Percentiles rank a stretch among this genome's conserved stretches.
Conservation (phyloP, 176 grass and related monocot genomes). For the sorghum (Sorghum bicolor) region Sorghum_bicolor_NCBIv3 NC_012870.2:64328001-64328500, state of each 20-base stretch:
- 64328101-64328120: too few relatives aligned
- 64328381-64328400: not conserved
- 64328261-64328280: not conserved
- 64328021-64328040: too few relatives aligned
- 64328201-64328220: not conserved
- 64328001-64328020: too few relatives aligned
- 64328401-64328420: not conserved
- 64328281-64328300: not conserved
- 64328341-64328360: not conserved
- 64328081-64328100: too few relatives aligned
- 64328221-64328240: not conserved
- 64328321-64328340: not conserved
- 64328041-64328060: too few relatives aligned
- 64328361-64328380: not conserved
- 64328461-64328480: too few relatives aligned
- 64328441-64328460: too few relatives aligned
- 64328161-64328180: too few relatives aligned
- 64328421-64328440: not conserved
- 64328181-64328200: not conserved
- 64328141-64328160: too few relatives aligned
- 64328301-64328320: not conserved
- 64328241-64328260: not conserved
- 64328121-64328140: too few relatives aligned
- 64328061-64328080: too few relatives aligned
- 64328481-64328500: not conserved